Conservation (phyloP, 2,329 filamentous ascomycete genomes). For the Tolypocladium amazonense region DNA sequence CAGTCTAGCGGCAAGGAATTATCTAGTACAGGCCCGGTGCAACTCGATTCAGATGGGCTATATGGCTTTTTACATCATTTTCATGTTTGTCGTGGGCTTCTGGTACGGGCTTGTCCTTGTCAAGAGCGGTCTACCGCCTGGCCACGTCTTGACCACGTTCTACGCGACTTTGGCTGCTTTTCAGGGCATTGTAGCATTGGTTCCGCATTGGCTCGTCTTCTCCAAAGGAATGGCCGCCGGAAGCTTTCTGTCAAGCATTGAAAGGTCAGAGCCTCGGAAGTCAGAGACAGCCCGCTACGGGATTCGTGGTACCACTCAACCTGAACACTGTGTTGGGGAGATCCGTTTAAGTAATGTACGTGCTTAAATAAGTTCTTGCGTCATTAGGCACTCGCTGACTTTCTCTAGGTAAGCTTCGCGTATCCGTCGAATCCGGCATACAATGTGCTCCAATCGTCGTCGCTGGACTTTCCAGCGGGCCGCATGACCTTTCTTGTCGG, state of each 20-base stretch:
- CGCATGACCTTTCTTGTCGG: constrained; percentile 75
- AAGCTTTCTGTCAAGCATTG: constrained; percentile 43
- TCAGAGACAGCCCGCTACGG: background rate
- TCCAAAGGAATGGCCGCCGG: constrained; percentile 72
- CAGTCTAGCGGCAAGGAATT: constrained; percentile 48
- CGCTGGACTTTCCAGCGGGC: constrained; percentile 60
- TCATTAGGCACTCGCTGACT: background rate
- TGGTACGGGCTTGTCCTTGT: constrained; percentile 75
- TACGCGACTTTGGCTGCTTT: constrained; percentile 71
- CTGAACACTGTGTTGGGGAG: constrained; percentile 46
- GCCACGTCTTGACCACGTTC: constrained; percentile 71
- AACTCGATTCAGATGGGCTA: constrained; percentile 64
- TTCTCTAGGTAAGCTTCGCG: constrained; percentile 59
- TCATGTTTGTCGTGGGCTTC: constrained; percentile 80
- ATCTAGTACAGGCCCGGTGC: constrained; percentile 55
- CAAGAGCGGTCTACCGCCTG: constrained; percentile 46
- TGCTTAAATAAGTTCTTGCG: background rate
- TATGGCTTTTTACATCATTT: constrained; percentile 62
- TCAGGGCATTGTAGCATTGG: constrained; percentile 60
- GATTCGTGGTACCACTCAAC: constrained; percentile 11
- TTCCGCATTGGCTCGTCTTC: constrained; percentile 68
- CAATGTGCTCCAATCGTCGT: constrained; percentile 48
- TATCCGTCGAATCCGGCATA: constrained; percentile 63
- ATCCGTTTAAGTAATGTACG: constrained; percentile 60
- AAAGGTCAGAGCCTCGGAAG: constrained; percentile 7